Percentiles rank a stretch among this genome's conserved stretches.
These are phyloP conservation scores for Fusarium begoniae DNA, from an alignment of 2,329 filamentous ascomycete species.

Conservation along the genomic window DNA sequence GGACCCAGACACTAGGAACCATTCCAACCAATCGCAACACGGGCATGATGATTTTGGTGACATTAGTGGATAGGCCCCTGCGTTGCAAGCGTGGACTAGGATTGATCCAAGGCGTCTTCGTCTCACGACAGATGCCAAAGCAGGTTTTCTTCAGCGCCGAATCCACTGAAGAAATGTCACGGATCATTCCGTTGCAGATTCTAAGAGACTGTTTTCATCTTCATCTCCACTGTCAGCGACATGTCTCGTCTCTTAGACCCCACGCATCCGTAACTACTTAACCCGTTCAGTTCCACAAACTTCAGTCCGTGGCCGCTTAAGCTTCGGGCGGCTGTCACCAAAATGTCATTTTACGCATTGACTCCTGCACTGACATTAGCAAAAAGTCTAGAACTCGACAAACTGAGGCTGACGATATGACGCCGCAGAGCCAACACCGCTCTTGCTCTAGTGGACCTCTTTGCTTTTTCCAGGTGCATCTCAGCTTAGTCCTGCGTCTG, in stretches of 20 bases:
- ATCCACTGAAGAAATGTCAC: neutral
- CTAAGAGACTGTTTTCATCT: neutral
- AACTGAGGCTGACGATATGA: neutral
- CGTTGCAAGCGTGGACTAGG: neutral
- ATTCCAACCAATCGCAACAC: neutral
- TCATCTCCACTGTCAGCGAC: neutral
- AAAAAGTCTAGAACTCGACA: neutral
- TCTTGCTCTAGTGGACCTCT: neutral
- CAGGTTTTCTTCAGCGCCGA: neutral
- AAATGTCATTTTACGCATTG: neutral
- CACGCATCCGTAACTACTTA: neutral
- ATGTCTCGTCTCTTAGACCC: neutral
- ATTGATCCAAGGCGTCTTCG: neutral
- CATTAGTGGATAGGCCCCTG: neutral
- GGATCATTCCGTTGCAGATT: neutral
- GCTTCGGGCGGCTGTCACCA: neutral
- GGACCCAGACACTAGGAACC: neutral
- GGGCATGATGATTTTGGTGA: neutral
- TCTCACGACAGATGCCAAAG: neutral
- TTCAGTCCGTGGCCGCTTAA: neutral
- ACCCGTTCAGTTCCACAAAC: neutral
- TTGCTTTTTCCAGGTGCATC: neutral
- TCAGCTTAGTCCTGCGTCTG: neutral
- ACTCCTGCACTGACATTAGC: neutral
- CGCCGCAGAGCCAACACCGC: neutral